Conservation (phyloP, 768 basidiomycete species). For the Cyclocybe aegerita region DNA sequence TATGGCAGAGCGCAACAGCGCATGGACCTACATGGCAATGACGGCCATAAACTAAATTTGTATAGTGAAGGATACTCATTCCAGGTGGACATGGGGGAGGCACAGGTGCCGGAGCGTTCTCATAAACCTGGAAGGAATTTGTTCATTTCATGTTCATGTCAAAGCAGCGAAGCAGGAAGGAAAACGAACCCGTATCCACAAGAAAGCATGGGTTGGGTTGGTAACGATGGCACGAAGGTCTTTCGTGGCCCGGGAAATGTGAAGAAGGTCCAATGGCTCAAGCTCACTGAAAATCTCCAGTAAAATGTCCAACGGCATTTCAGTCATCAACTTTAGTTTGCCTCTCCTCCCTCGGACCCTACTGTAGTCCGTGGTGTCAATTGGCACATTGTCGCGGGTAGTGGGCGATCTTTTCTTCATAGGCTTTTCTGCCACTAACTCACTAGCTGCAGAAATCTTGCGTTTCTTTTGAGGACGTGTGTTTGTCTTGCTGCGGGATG, state of each 20-base stretch:
- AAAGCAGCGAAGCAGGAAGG: background rate
- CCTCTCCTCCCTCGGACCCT: constrained; percentile 21
- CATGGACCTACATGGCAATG: constrained; percentile 29
- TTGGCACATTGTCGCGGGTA: too few relatives aligned
- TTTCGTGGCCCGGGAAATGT: constrained; percentile 35
- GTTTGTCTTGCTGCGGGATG: background rate
- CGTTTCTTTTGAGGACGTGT: constrained; percentile 1
- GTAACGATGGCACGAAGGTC: constrained; percentile 32
- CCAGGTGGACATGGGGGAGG: constrained; percentile 25
- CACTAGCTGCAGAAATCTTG: constrained; percentile 1
- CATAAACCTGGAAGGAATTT: constrained; percentile 18
- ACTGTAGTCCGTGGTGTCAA: background rate
- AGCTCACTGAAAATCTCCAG: constrained; percentile 38
- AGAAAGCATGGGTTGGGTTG: constrained; percentile 12
- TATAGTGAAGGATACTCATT: constrained; percentile 30
- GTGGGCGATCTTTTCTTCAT: too few relatives aligned
- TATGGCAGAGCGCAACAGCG: background rate
- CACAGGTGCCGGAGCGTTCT: constrained; percentile 11
- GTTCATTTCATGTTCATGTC: background rate
- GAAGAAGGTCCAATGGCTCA: constrained; percentile 40
- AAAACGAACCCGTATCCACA: constrained; percentile 31
- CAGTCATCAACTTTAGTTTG: constrained; percentile 24
- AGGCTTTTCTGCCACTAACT: too few relatives aligned
- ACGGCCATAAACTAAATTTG: constrained; percentile 33
- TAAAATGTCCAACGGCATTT: constrained; percentile 34